Conservation (phyloP, 257 asterid genomes). For the Nicotiana noctiflora region DNA sequence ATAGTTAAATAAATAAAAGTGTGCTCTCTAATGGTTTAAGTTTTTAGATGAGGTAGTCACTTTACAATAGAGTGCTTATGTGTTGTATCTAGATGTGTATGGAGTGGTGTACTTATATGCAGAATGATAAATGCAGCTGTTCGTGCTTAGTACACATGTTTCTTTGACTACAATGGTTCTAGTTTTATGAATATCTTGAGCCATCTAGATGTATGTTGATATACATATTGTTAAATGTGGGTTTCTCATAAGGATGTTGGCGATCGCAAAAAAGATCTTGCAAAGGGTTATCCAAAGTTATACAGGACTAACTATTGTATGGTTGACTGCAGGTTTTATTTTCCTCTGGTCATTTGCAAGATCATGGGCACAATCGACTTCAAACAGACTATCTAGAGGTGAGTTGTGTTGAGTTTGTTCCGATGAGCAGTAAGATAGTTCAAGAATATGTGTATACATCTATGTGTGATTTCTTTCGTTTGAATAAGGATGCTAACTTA, state of each 20-base stretch:
- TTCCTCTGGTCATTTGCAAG: constrained; percentile 51
- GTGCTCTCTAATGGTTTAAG: neutral
- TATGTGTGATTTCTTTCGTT: neutral
- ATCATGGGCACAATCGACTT: constrained; percentile 53
- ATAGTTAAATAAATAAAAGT: neutral
- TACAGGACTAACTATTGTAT: neutral
- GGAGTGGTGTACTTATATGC: neutral
- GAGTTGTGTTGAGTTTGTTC: constrained; percentile 1
- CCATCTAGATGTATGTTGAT: constrained; percentile 3
- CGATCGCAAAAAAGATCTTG: neutral
- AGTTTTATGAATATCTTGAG: neutral
- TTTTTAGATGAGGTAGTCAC: neutral
- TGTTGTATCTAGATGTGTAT: neutral
- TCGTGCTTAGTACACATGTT: neutral
- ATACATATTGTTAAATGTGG: neutral
- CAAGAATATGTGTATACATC: neutral
- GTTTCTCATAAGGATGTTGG: neutral
- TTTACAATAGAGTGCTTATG: neutral
- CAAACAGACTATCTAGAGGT: constrained; percentile 87
- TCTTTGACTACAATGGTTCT: neutral
- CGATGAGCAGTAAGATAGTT: constrained; percentile 1
- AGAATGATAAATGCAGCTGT: neutral
- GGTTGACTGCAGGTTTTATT: constrained; percentile 51
- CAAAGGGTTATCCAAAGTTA: neutral
- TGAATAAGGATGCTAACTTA: neutral